Conservation (phyloP, 2,329 filamentous ascomycete genomes). For the Neocucurbitaria cava region DNA sequence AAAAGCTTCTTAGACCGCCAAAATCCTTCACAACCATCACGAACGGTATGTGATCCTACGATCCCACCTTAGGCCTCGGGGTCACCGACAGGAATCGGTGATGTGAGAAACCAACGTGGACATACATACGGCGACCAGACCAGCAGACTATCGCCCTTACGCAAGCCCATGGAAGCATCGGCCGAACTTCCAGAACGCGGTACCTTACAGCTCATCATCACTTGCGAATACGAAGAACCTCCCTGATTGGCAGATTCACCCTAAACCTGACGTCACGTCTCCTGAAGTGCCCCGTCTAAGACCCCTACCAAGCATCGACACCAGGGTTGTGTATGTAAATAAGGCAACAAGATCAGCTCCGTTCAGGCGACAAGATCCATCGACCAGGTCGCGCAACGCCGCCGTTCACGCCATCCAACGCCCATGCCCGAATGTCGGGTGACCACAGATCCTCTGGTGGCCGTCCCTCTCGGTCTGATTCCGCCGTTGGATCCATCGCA, state of each 20-base stretch:
- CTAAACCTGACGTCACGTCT: constrained; percentile 6
- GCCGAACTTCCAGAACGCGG: constrained; percentile 13
- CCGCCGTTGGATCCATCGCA: not conserved
- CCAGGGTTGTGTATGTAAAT: not conserved
- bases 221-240: not conserved
- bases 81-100: not conserved
- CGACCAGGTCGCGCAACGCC: not conserved
- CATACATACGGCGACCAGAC: constrained; percentile 17
- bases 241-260: not conserved
- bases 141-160: not conserved
- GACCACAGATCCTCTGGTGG: not conserved
- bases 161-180: not conserved
- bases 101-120: constrained; percentile 3
- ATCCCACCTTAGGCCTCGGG: not conserved
- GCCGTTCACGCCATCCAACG: not conserved
- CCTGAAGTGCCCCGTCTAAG: not conserved
- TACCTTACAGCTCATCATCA: not conserved
- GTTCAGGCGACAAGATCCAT: constrained; percentile 5
- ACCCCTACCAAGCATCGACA: not conserved
- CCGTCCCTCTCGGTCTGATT: no score
- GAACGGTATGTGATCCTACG: not conserved
- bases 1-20: not conserved
- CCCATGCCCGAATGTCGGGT: not conserved
- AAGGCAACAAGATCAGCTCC: constrained; percentile 6
- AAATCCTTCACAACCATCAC: not conserved